Percentiles rank a stretch among this genome's conserved stretches.
Evolutionary conservation across 2,329 filamentous ascomycete species (phyloP).

Genomic region (Coniochaeta prunicola): DNA sequence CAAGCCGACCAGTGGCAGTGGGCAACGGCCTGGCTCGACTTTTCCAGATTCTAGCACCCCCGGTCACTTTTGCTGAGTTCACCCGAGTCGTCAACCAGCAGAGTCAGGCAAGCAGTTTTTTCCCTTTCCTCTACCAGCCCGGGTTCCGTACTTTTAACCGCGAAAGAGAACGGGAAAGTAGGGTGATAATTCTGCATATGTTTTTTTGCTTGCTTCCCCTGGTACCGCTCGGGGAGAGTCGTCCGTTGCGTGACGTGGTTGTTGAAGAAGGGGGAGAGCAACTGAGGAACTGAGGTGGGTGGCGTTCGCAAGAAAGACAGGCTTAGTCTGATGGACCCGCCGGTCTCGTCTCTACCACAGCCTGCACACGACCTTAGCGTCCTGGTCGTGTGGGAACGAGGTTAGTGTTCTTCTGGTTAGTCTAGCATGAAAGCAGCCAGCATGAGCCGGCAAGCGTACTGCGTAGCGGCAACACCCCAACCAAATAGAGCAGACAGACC

Average conservation of each 20-base stretch:
- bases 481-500: not conserved
- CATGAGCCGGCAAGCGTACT: not conserved
- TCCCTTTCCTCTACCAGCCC: not conserved
- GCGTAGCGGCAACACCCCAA: not conserved
- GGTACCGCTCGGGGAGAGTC: not conserved
- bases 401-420: not conserved
- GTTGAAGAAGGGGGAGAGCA: not conserved
- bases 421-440: not conserved
- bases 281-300: not conserved
- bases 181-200: not conserved
- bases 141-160: not conserved
- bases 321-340: not conserved
- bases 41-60: not conserved
- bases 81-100: not conserved
- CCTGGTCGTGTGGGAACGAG: not conserved
- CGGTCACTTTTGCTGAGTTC: not conserved
- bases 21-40: not conserved
- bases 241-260: not conserved
- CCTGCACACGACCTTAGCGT: not conserved
- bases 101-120: not conserved
- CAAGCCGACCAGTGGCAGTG: conserved; percentile 12
- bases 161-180: not conserved
- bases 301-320: not conserved
- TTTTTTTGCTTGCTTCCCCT: not conserved
- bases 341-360: not conserved